These are phyloP conservation scores for Cordyceps farinosa DNA, from an alignment of 2,329 filamentous ascomycete species.

Conservation along the genomic window DNA sequence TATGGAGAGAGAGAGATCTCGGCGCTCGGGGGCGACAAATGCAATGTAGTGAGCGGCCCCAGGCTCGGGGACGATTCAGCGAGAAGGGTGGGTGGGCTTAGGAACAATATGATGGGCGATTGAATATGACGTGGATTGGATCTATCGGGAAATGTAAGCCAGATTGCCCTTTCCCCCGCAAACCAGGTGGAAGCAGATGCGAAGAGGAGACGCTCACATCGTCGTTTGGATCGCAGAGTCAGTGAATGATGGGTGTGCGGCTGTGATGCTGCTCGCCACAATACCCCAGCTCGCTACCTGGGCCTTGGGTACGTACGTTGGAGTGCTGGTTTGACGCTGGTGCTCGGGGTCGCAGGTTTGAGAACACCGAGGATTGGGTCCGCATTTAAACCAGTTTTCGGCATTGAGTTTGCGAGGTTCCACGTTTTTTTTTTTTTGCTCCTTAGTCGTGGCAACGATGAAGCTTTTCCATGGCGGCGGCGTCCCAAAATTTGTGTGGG, in stretches of 20 bases:
- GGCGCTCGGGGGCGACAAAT: background rate
- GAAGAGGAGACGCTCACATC: slow-evolving; percentile 1
- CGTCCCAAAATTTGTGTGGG: slow-evolving; percentile 1
- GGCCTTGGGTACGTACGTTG: background rate
- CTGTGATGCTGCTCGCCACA: background rate
- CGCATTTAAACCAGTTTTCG: slow-evolving; percentile 10
- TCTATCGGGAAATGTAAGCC: background rate
- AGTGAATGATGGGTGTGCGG: background rate
- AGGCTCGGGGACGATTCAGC: background rate
- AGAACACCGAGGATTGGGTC: slow-evolving; percentile 14
- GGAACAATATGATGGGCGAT: background rate
- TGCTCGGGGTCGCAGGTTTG: slow-evolving; percentile 10
- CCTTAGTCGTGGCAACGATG: background rate
- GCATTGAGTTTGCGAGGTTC: slow-evolving; percentile 7
- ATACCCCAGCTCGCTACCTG: background rate
- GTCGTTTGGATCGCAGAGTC: background rate
- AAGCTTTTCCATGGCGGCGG: background rate
- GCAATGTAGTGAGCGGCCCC: background rate
- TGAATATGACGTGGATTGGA: background rate
- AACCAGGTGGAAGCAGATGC: background rate
- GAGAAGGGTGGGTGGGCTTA: background rate
- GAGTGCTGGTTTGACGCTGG: background rate
- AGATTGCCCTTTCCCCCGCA: background rate
- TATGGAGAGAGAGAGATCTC: slow-evolving; percentile 1
- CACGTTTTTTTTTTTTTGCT: slow-evolving; percentile 6